These are phyloP conservation scores for Pisolithus microcarpus DNA, from an alignment of 768 basidiomycete species.

Conservation along the genomic window DNA sequence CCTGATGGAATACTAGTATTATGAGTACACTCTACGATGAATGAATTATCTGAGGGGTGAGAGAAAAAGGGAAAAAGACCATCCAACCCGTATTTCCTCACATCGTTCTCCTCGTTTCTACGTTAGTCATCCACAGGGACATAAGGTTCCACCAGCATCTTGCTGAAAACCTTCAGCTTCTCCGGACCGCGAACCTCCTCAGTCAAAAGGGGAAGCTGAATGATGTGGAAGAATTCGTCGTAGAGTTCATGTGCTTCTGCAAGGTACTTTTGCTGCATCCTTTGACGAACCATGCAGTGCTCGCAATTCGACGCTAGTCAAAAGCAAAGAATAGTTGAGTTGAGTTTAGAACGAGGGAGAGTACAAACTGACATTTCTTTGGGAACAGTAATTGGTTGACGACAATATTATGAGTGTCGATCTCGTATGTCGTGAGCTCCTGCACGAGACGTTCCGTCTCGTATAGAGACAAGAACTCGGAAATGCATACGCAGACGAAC, in stretches of 20 bases:
- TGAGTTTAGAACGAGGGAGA: background rate
- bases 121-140: slow-evolving; percentile 33
- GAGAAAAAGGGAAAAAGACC: no score
- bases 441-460: slow-evolving; percentile 98
- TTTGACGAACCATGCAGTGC: slow-evolving; percentile 88
- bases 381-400: slow-evolving; percentile 97
- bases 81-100: no score
- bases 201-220: slow-evolving; percentile 86
- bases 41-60: no score
- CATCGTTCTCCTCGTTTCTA: no score
- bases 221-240: slow-evolving; percentile 97
- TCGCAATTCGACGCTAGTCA: slow-evolving; percentile 81
- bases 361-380: slow-evolving; percentile 59
- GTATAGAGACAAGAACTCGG: slow-evolving; percentile 95
- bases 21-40: no score
- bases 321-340: background rate
- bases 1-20: no score
- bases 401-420: slow-evolving; percentile 98
- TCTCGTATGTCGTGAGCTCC: slow-evolving; percentile 88
- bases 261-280: slow-evolving; percentile 99
- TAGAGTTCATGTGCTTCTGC: slow-evolving; percentile 95
- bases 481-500: slow-evolving; percentile 97
- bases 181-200: slow-evolving; percentile 96
- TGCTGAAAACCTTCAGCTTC: slow-evolving; percentile 87
- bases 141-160: slow-evolving; percentile 84